Base-by-base conservation (phyloP, 2,329 filamentous ascomycete species). In the Cryphonectria japonica region DNA sequence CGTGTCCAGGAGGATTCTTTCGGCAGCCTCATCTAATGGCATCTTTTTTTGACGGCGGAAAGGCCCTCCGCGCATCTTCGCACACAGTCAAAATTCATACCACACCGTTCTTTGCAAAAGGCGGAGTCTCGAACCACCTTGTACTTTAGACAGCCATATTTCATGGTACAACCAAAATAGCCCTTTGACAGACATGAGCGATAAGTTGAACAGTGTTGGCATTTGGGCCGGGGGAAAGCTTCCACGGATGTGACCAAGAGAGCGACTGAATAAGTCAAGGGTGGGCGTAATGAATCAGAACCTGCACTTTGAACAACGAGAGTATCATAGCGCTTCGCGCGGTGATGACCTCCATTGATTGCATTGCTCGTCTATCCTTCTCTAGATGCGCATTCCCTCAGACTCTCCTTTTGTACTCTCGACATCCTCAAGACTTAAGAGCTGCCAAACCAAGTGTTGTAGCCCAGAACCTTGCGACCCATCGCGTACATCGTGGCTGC, bases 391-490 rank as follows among this genome's bases (percentile, higher is more conserved):
- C 39, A 61, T 22, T 39, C 46, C 41, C 62, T 34, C 59, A 16
- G 22, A 16, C 16, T 43, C 26, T 41, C 50, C 32, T n/a, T 41
- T 43, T 14, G n/a, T 50, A 57, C 6, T 22, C 34, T 50, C 43
- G 1, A 34, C 41, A 11, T 34, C 16, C 3, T 22, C 50, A 52
- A 52, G 32, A 66, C 76, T 79, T 86, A 89, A 75, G 83, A 78
- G 81, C 88, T 86, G 79, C 86, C 83, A 78, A 89, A 93, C 90
- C 90, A 94, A 73, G 90, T 93, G 88, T 94, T 95, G 87, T 95
- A 89, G 78, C 93, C 93, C 74, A 90, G 80, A 75, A 92, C 84
- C 85, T 92, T 89, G 80, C 93, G 91, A 80, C 86, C 83, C 85
- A 92, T 90, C 84, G 91, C 91, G 85, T 92, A 95, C 83, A 93